A percentile compares a stretch with the other conserved stretches of the same genome.
Conservation (phyloP, 176 grass and related monocot species). For the Carex littledalei region DNA sequence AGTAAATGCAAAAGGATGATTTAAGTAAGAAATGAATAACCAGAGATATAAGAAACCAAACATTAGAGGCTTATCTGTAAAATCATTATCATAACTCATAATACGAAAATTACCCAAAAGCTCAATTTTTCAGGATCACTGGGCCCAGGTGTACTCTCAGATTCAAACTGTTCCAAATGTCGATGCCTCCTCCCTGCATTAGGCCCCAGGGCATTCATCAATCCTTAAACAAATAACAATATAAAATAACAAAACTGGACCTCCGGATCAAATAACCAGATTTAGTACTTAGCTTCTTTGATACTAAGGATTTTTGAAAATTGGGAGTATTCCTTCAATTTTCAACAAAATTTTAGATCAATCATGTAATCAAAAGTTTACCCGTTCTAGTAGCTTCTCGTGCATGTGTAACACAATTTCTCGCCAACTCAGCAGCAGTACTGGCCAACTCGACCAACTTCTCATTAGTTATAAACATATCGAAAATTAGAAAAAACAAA, state of each 20-base stretch:
- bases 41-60: not conserved
- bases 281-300: not conserved
- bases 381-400: conserved; percentile 56
- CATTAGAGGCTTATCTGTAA: not conserved
- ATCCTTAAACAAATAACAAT: conserved; percentile 5
- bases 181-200: conserved; percentile 61
- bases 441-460: conserved; percentile 62
- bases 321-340: not conserved
- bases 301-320: not conserved
- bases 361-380: conserved; percentile 24
- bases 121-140: conserved; percentile 86
- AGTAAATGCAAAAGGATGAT: conserved; percentile 19
- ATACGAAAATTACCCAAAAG: conserved; percentile 61
- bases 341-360: conserved; percentile 3
- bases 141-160: conserved; percentile 65
- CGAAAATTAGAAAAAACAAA: conserved; percentile 8
- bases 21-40: not conserved
- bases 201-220: not conserved
- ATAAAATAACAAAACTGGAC: not conserved
- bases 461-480: conserved; percentile 27
- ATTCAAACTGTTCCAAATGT: conserved; percentile 47
- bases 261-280: not conserved
- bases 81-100: not conserved
- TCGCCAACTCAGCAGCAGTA: conserved; percentile 75
- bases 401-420: conserved; percentile 51